Conservation (phyloP, 2,329 filamentous ascomycete species). For the Cladosporium colombiae region DNA sequence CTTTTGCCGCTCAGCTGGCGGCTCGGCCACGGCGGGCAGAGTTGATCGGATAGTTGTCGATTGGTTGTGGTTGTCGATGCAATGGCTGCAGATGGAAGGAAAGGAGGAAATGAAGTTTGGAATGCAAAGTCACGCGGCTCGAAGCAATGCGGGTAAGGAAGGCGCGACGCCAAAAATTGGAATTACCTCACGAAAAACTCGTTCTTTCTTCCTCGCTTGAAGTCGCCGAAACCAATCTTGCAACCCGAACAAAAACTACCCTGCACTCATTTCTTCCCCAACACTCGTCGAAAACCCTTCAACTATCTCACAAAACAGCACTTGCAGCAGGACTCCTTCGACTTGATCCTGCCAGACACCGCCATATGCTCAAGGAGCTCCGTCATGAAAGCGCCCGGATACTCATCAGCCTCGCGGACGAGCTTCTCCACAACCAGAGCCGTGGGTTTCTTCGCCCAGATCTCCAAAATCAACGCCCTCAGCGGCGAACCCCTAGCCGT, state of each 20-base stretch:
- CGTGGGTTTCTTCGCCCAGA: background rate
- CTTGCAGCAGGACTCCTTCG: background rate
- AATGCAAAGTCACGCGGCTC: no score
- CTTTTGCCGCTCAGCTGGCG: background rate
- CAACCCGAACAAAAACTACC: background rate
- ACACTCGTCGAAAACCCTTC: background rate
- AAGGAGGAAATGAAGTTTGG: no score
- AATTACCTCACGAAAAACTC: no score
- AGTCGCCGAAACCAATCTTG: no score
- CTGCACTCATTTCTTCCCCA: background rate
- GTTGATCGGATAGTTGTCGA: no score
- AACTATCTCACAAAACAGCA: background rate
- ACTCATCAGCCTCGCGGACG: background rate
- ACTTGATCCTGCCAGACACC: background rate
- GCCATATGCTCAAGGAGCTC: background rate
- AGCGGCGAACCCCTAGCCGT: background rate
- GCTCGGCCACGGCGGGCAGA: background rate
- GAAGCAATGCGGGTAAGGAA: no score
- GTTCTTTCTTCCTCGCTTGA: no score
- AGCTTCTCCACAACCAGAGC: background rate
- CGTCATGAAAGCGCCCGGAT: background rate
- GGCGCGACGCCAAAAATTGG: no score
- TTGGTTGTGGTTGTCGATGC: no score
- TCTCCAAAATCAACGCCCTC: background rate
- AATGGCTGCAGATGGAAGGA: no score